Evolutionary conservation across 148 eudicot species (phyloP).

Genomic region (Hydrangea macrophylla): DNA sequence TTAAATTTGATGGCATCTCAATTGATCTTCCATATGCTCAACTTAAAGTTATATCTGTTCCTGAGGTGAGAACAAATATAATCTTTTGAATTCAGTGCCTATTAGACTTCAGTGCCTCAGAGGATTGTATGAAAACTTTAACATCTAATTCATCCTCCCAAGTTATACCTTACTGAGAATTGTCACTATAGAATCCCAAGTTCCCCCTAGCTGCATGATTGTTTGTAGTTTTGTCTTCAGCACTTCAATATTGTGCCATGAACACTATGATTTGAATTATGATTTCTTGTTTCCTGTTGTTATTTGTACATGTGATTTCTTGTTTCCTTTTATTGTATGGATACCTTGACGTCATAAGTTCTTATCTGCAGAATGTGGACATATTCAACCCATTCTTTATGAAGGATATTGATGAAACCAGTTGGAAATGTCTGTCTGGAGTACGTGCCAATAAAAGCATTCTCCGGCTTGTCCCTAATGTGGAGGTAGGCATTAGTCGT

Average conservation of each 20-base stretch:
- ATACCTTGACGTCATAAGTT: not conserved
- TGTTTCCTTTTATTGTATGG: not conserved
- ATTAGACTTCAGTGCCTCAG: not conserved
- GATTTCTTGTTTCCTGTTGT: not conserved
- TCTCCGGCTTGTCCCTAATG: conserved; percentile 54
- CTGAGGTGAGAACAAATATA: conserved; percentile 37
- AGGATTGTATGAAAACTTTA: not conserved
- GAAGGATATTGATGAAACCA: conserved; percentile 51
- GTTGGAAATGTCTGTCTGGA: conserved; percentile 62
- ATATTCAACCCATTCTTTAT: conserved; percentile 33
- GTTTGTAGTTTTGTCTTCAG: not conserved
- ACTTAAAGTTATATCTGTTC: conserved; percentile 43
- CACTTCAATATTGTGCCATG: not conserved
- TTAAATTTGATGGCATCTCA: conserved; percentile 51
- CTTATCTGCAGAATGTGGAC: conserved; percentile 47
- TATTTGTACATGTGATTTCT: too few relatives aligned
- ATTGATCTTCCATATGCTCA: conserved; percentile 61
- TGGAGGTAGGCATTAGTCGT: conserved; percentile 37
- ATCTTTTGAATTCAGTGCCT: not conserved
- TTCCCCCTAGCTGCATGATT: not conserved
- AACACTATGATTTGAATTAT: not conserved
- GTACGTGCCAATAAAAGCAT: conserved; percentile 55
- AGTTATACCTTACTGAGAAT: not conserved
- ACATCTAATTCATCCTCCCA: not conserved
- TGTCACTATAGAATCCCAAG: not conserved